These are phyloP conservation scores for Fraxinus quadrangulata DNA, from an alignment of 257 asterid genomes.

Conservation along the genomic window DNA sequence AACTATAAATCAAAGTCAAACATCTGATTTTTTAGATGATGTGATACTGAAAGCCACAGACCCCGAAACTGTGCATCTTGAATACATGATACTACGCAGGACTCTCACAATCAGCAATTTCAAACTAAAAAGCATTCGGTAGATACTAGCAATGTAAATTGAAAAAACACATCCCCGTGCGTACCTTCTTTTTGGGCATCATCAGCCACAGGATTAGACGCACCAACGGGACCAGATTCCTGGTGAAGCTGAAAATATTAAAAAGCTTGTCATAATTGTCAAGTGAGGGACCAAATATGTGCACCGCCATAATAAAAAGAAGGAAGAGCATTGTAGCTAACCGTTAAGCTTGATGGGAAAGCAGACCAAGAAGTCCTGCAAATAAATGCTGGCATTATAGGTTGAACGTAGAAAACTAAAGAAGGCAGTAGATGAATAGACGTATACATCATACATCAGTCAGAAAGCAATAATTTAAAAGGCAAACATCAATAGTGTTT, in stretches of 20 bases:
- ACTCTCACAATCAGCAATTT: background rate
- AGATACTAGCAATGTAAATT: conserved; percentile 13
- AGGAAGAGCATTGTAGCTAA: conserved; percentile 33
- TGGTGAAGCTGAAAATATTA: conserved; percentile 36
- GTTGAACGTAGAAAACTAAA: conserved; percentile 1
- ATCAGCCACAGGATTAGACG: conserved; percentile 35
- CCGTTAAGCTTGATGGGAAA: conserved; percentile 58
- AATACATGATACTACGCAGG: background rate
- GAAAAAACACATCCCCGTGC: conserved; percentile 3
- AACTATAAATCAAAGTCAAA: background rate
- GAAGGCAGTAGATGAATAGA: conserved; percentile 5
- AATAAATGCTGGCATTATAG: conserved; percentile 24
- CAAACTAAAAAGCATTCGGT: background rate
- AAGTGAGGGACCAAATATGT: background rate
- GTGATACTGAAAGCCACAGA: background rate
- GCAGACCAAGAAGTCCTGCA: conserved; percentile 84
- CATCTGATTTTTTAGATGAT: background rate
- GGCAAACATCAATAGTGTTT: conserved; percentile 2
- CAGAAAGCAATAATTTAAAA: conserved; percentile 14
- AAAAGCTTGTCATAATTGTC: conserved; percentile 8
- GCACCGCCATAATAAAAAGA: conserved; percentile 11
- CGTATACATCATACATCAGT: conserved; percentile 1
- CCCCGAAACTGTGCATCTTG: background rate
- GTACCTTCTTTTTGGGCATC: conserved; percentile 64
- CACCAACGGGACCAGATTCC: conserved; percentile 46